Evolutionary conservation across 208 protist species (phyloP).

Genomic region (Novymonas esmeraldas): DNA sequence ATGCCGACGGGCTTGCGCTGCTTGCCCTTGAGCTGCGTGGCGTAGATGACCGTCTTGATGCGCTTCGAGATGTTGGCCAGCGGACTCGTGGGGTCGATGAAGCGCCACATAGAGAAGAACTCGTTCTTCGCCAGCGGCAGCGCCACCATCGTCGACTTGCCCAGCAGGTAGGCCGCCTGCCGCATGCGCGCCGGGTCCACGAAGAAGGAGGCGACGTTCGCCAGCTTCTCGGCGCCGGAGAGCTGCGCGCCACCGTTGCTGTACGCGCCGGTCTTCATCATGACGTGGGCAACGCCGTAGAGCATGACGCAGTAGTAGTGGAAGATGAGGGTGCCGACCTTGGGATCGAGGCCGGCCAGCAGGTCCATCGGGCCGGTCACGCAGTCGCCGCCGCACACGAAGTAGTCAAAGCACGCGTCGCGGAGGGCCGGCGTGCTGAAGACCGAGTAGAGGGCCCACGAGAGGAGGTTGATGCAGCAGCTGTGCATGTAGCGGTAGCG

Average conservation of each 20-base stretch:
- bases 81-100: constrained; percentile 81
- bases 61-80: constrained; percentile 61
- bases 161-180: constrained; percentile 57
- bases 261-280: constrained; percentile 52
- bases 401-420: constrained; percentile 93
- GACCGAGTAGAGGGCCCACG: constrained; percentile 90
- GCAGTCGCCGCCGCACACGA: constrained; percentile 85
- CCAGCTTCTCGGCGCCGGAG: constrained; percentile 34
- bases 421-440: constrained; percentile 75
- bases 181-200: constrained; percentile 57
- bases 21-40: constrained; percentile 51
- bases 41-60: constrained; percentile 66
- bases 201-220: constrained; percentile 65
- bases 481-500: constrained; percentile 67
- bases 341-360: constrained; percentile 78
- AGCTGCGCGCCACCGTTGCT: constrained; percentile 24
- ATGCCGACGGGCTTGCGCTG: constrained; percentile 82
- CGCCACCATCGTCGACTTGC: constrained; percentile 56
- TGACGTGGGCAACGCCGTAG: constrained; percentile 49
- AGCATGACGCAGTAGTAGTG: constrained; percentile 92
- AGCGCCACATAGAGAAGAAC: constrained; percentile 83
- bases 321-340: constrained; percentile 60
- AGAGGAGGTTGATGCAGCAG: constrained; percentile 92
- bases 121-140: constrained; percentile 71
- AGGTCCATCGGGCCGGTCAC: constrained; percentile 85